A percentile compares a stretch with the other conserved stretches of the same genome.
Evolutionary conservation across 2,329 filamentous ascomycete genomes (phyloP).

Genomic region (Sclerotinia spermophila): DNA sequence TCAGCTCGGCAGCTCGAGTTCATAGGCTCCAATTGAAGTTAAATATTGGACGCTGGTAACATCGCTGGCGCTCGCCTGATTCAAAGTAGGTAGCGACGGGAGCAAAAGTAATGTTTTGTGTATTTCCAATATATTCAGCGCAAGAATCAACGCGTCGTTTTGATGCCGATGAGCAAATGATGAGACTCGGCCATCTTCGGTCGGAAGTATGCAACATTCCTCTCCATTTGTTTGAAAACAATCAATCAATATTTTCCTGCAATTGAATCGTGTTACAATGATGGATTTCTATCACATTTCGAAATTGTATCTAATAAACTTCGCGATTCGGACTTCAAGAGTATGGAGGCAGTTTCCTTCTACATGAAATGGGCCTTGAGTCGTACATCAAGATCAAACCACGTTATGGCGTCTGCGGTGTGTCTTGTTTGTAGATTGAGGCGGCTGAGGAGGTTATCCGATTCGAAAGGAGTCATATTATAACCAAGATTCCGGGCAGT

Average conservation of each 20-base stretch:
- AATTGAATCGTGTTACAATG: constrained; percentile 2
- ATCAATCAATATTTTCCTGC: constrained; percentile 17
- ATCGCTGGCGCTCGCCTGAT: constrained; percentile 3
- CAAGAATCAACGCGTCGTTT: background rate
- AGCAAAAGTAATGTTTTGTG: background rate
- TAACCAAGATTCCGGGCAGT: constrained; percentile 10
- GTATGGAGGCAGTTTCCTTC: background rate
- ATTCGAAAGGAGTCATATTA: background rate
- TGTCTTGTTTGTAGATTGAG: constrained; percentile 13
- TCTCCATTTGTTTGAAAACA: constrained; percentile 16
- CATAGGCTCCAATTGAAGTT: constrained; percentile 2
- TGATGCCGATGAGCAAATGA: constrained; percentile 11
- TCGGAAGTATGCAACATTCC: constrained; percentile 15
- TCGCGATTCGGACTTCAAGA: background rate
- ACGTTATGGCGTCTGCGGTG: constrained; percentile 8
- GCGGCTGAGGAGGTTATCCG: background rate
- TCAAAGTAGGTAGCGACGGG: background rate
- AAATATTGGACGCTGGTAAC: background rate
- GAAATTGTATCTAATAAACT: background rate
- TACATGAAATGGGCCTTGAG: background rate
- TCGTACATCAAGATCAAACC: background rate
- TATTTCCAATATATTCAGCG: background rate
- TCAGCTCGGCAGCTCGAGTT: background rate
- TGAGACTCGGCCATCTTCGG: constrained; percentile 19
- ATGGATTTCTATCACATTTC: constrained; percentile 13